Conservation (phyloP, 805 yeast species). For the Teunomyces kruisii region DNA sequence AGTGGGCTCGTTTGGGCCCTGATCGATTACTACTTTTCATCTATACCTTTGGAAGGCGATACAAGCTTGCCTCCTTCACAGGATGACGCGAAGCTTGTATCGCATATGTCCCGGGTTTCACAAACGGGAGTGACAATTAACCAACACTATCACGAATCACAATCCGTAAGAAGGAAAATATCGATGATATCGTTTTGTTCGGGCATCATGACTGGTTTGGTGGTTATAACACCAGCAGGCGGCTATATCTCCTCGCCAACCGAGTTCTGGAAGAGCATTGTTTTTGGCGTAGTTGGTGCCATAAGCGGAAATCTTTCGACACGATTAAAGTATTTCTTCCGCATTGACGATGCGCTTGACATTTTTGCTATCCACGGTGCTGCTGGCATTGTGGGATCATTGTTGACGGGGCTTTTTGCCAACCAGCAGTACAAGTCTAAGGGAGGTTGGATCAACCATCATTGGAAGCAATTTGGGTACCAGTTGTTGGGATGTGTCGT, state of each 20-base stretch:
- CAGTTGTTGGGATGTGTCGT: constrained; percentile 39
- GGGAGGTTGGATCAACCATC: constrained; percentile 43
- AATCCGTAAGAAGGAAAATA: constrained; percentile 25
- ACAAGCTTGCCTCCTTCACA: not conserved
- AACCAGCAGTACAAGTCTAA: constrained; percentile 26
- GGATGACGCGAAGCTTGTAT: not conserved
- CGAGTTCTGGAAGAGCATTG: constrained; percentile 41
- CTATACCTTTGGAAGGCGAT: constrained; percentile 35
- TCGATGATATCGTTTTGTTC: constrained; percentile 41
- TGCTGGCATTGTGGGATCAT: constrained; percentile 40
- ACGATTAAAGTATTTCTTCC: constrained; percentile 36
- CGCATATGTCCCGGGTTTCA: not conserved
- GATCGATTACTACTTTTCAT: constrained; percentile 40
- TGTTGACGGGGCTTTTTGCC: constrained; percentile 43
- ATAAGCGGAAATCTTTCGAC: constrained; percentile 37
- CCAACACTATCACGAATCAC: constrained; percentile 18
- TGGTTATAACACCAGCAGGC: constrained; percentile 44
- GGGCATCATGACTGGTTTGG: constrained; percentile 43
- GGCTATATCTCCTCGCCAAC: constrained; percentile 36
- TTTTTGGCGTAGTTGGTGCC: constrained; percentile 41
- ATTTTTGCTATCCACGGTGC: constrained; percentile 45
- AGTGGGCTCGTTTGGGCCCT: constrained; percentile 38
- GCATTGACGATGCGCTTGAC: constrained; percentile 44
- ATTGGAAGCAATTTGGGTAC: constrained; percentile 43
- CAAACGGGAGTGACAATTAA: constrained; percentile 17